Evolutionary conservation across 805 yeast genomes (phyloP).

Genomic region (Starmerella vaccinii): DNA sequence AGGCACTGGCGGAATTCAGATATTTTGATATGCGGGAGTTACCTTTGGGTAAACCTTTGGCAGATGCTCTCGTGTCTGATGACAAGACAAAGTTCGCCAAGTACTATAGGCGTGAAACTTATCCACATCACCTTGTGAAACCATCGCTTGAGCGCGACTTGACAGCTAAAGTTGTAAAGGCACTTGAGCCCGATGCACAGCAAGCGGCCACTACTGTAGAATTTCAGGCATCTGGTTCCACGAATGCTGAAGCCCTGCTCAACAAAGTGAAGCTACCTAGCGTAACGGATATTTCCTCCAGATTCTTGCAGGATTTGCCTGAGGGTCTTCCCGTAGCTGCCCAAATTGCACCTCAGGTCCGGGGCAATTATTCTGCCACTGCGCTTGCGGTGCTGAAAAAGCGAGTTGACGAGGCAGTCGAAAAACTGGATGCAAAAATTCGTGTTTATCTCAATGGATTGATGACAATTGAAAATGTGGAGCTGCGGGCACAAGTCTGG

Average conservation of each 20-base stretch:
- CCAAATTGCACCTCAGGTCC: conserved; percentile 7
- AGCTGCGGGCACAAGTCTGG: conserved; percentile 8
- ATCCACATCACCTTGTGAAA: conserved; percentile 10
- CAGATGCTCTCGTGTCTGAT: conserved; percentile 6
- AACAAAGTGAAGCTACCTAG: conserved; percentile 8
- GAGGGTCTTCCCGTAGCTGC: conserved; percentile 9
- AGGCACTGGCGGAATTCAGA: conserved; percentile 8
- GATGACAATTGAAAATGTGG: conserved; percentile 2
- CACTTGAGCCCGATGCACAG: background rate
- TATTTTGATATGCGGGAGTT: conserved; percentile 17
- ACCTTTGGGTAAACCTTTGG: conserved; percentile 10
- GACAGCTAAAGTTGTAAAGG: background rate
- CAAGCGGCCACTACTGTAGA: background rate
- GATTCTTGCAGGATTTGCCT: conserved; percentile 4
- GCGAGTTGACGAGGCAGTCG: conserved; percentile 11
- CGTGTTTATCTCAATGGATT: conserved; percentile 24
- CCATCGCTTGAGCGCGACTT: conserved; percentile 16
- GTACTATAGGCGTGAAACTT: background rate
- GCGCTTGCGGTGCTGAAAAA: conserved; percentile 7
- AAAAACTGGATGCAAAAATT: conserved; percentile 18
- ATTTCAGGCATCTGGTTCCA: conserved; percentile 9
- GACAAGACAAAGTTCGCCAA: conserved; percentile 7
- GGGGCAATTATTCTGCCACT: background rate
- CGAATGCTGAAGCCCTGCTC: conserved; percentile 7
- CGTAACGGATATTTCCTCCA: background rate